These are phyloP conservation scores for Akanthomyces dipterigenus DNA, from an alignment of 2,329 filamentous ascomycete genomes.

Conservation along the genomic window DNA sequence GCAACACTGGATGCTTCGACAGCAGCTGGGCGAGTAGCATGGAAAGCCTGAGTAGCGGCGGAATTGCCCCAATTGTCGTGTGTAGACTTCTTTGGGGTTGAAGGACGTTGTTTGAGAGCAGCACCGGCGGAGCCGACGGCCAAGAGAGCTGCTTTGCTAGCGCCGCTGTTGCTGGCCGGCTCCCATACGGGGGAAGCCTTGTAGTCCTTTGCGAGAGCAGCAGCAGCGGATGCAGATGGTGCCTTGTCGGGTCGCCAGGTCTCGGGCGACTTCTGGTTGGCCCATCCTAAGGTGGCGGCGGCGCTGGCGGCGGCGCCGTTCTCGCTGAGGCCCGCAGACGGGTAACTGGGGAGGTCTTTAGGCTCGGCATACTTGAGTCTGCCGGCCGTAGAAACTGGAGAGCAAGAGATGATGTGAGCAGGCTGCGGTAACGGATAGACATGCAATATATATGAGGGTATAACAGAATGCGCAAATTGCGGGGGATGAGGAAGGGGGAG, in stretches of 20 bases:
- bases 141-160: slow-evolving; percentile 67
- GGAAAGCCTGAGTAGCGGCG: slow-evolving; percentile 63
- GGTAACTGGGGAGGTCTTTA: slow-evolving; percentile 67
- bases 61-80: slow-evolving; percentile 52
- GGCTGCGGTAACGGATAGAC: neutral
- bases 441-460: slow-evolving; percentile 1
- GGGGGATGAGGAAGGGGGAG: neutral
- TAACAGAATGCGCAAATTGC: neutral
- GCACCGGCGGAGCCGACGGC: slow-evolving; percentile 40
- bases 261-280: slow-evolving; percentile 58
- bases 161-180: slow-evolving; percentile 55
- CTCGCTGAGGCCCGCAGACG: slow-evolving; percentile 54
- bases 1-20: slow-evolving; percentile 16
- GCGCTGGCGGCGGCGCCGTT: slow-evolving; percentile 61
- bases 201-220: slow-evolving; percentile 35
- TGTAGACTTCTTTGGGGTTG: slow-evolving; percentile 14
- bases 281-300: slow-evolving; percentile 68
- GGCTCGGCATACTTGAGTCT: slow-evolving; percentile 65
- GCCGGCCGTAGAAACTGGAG: slow-evolving; percentile 28
- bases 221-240: slow-evolving; percentile 42
- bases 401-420: slow-evolving; percentile 13
- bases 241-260: slow-evolving; percentile 58
- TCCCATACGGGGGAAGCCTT: slow-evolving; percentile 50
- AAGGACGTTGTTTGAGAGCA: slow-evolving; percentile 22
- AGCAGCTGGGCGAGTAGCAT: slow-evolving; percentile 22